phyloP scores from a whole-genome alignment of 164 flowering plant species.

The Magnolia officinalis region DNA sequence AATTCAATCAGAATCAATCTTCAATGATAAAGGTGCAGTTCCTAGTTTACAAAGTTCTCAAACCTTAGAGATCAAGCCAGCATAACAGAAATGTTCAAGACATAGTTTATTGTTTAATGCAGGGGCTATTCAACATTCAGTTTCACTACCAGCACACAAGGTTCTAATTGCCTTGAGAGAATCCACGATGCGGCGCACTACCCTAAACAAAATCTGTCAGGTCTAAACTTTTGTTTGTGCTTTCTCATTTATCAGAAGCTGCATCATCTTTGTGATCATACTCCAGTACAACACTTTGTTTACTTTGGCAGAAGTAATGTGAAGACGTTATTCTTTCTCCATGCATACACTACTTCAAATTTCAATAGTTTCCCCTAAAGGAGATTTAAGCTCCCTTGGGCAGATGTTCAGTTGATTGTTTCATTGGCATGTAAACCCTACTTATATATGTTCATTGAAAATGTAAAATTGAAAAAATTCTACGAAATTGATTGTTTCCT shows the following conservation, averaged over 20 bases:
- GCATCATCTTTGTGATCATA: neutral
- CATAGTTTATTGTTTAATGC: constrained; percentile 10
- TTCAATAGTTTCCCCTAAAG: no score
- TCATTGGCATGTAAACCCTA: no score
- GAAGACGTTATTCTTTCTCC: neutral
- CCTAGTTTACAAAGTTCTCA: neutral
- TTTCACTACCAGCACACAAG: constrained; percentile 38
- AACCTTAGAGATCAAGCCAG: neutral
- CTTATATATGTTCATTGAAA: no score
- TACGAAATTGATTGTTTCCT: no score
- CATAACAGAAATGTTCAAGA: neutral
- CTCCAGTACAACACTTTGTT: neutral
- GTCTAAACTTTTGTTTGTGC: constrained; percentile 22
- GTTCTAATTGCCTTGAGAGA: constrained; percentile 61
- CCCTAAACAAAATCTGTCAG: constrained; percentile 44
- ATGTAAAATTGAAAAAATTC: no score
- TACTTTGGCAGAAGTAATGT: neutral
- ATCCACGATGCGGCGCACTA: constrained; percentile 60
- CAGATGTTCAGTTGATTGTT: no score
- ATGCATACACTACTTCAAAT: neutral
- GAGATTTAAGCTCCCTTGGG: no score
- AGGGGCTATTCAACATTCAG: constrained; percentile 25
- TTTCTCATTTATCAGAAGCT: neutral
- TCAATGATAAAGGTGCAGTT: constrained; percentile 9
- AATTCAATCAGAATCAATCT: neutral